phyloP scores from a whole-genome alignment of 306 rosid species.

The Datisca glomerata region DNA sequence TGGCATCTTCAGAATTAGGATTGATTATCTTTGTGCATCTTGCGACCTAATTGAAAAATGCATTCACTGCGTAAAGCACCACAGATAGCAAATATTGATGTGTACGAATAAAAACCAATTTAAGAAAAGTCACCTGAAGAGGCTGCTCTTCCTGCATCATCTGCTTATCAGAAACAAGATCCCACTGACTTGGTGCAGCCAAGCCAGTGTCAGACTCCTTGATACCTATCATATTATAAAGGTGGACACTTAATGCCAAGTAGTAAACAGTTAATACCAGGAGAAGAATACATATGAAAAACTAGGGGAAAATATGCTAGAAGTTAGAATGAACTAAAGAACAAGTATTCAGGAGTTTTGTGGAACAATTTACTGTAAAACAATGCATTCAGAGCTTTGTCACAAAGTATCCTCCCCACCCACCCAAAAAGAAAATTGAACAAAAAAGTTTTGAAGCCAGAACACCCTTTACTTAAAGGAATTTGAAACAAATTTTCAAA shows the following conservation, averaged over 20 bases:
- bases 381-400: no score
- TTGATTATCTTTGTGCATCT: constrained; percentile 96
- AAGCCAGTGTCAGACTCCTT: constrained; percentile 99
- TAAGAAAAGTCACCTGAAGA: constrained; percentile 62
- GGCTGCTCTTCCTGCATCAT: constrained; percentile 99
- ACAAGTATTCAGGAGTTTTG: no score
- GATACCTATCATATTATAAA: constrained; percentile 42
- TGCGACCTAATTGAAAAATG: constrained; percentile 58
- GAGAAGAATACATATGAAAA: neutral
- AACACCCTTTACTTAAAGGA: no score
- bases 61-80: constrained; percentile 11
- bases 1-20: constrained; percentile 96
- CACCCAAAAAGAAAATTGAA: no score
- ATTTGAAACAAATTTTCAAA: no score
- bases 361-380: no score
- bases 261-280: neutral
- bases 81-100: no score
- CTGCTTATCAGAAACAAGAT: constrained; percentile 98
- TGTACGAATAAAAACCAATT: no score
- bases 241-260: constrained; percentile 7
- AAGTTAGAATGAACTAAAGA: no score
- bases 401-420: no score
- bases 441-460: no score
- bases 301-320: no score
- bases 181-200: constrained; percentile 99